Evolutionary conservation across 331 rosid species (phyloP).

Genomic region (Dryas integrifolia): DNA sequence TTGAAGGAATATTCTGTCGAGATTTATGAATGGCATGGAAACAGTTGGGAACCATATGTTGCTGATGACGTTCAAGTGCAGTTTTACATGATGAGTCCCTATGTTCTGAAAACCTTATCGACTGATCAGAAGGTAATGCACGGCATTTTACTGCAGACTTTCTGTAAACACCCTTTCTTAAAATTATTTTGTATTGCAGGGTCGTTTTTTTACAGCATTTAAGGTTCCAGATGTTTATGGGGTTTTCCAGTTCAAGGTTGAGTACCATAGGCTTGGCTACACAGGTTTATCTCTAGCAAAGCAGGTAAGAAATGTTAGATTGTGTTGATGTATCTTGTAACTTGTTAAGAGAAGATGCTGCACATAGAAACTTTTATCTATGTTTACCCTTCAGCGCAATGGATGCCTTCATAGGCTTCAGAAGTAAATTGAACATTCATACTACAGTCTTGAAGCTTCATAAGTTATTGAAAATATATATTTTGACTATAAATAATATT

Average conservation of each 20-base stretch:
- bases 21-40: slow-evolving; percentile 88
- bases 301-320: slow-evolving; percentile 54
- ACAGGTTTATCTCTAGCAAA: slow-evolving; percentile 74
- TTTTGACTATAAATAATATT: neutral
- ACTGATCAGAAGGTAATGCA: slow-evolving; percentile 64
- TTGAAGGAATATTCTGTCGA: slow-evolving; percentile 81
- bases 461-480: neutral
- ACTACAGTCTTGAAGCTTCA: neutral
- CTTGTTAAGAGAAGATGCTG: slow-evolving; percentile 6
- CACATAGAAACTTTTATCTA: neutral
- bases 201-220: slow-evolving; percentile 66
- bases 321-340: neutral
- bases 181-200: slow-evolving; percentile 46
- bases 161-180: neutral
- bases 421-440: neutral
- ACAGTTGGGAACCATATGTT: slow-evolving; percentile 83
- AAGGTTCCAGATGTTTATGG: slow-evolving; percentile 99
- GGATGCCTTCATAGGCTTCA: neutral
- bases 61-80: slow-evolving; percentile 93
- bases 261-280: slow-evolving; percentile 86
- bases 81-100: slow-evolving; percentile 99
- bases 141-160: neutral
- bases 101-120: slow-evolving; percentile 83
- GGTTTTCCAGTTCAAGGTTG: slow-evolving; percentile 97
- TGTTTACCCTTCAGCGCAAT: neutral